Evolutionary conservation across 2,329 filamentous ascomycete species (phyloP).

Genomic region (Chalaropsis ovoidea): DNA sequence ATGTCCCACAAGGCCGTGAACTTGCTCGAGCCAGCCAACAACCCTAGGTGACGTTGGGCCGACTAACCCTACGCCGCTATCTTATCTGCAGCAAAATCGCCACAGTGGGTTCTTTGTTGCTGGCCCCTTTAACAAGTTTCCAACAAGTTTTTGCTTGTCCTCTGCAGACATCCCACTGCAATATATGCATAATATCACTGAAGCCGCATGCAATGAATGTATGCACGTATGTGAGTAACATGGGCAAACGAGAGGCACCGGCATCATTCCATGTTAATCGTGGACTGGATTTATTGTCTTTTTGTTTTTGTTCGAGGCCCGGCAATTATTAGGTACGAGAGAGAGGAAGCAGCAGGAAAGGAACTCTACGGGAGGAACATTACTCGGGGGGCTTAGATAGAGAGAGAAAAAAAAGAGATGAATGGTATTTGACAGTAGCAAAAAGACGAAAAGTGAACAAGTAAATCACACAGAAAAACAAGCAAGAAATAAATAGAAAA

Average conservation of each 20-base stretch:
- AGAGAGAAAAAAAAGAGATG: constrained; percentile 10
- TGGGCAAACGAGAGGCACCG: no score
- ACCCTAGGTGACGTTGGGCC: background rate
- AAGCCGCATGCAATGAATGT: background rate
- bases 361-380: background rate
- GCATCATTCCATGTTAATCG: no score
- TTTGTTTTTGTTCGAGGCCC: background rate
- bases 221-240: background rate
- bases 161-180: background rate
- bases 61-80: background rate
- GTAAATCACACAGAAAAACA: constrained; percentile 20
- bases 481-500: background rate
- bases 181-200: background rate
- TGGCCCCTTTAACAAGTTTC: background rate
- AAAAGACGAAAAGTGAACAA: constrained; percentile 1
- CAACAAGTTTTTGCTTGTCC: no score
- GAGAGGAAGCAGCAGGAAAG: no score
- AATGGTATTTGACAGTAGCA: constrained; percentile 1
- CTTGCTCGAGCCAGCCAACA: no score
- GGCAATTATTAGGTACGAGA: background rate
- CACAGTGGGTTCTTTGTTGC: background rate
- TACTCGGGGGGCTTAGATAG: background rate
- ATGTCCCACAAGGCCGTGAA: no score
- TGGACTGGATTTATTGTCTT: background rate
- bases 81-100: background rate